A percentile compares a stretch with the other conserved stretches of the same genome.
These are phyloP conservation scores for Pleurotus pulmonarius DNA, from an alignment of 768 basidiomycete species.

Conservation along the genomic window DNA sequence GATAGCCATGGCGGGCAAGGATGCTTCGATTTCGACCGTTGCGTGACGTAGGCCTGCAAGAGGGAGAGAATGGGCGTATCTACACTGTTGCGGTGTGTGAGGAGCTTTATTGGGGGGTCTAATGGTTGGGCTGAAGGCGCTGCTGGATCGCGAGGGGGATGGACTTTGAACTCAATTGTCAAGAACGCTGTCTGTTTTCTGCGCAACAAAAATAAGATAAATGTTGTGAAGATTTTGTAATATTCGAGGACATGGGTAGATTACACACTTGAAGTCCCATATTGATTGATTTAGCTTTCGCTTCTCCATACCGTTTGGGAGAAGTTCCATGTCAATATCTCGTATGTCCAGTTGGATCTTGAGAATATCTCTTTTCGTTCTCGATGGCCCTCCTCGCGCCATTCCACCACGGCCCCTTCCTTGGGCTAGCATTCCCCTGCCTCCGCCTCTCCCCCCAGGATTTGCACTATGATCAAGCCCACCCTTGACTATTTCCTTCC, in stretches of 20 bases:
- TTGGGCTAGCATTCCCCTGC: slow-evolving; percentile 16
- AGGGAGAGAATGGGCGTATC: slow-evolving; percentile 45
- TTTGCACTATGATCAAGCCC: slow-evolving; percentile 38
- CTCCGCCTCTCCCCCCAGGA: slow-evolving; percentile 11
- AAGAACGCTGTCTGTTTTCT: slow-evolving; percentile 68
- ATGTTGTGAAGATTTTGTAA: too few species aligned
- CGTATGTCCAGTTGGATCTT: slow-evolving; percentile 62
- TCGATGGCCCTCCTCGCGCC: slow-evolving; percentile 22
- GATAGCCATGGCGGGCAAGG: slow-evolving; percentile 56
- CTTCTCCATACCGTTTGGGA: slow-evolving; percentile 82
- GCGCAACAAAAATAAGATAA: not conserved
- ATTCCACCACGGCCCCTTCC: slow-evolving; percentile 22
- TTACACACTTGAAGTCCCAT: slow-evolving; percentile 75
- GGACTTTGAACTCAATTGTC: slow-evolving; percentile 71
- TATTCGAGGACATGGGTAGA: slow-evolving; percentile 7
- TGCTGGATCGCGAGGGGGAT: slow-evolving; percentile 47
- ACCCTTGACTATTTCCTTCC: slow-evolving; percentile 61
- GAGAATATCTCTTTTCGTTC: slow-evolving; percentile 63
- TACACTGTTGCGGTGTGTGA: slow-evolving; percentile 64
- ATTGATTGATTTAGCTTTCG: slow-evolving; percentile 74
- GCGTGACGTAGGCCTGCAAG: slow-evolving; percentile 43
- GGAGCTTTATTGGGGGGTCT: slow-evolving; percentile 41
- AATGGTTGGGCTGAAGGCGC: slow-evolving; percentile 31
- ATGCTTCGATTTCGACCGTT: slow-evolving; percentile 38
- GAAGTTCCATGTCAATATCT: slow-evolving; percentile 72